Base-by-base conservation (phyloP, 345 rosid genomes). In the Salix exigua region DNA sequence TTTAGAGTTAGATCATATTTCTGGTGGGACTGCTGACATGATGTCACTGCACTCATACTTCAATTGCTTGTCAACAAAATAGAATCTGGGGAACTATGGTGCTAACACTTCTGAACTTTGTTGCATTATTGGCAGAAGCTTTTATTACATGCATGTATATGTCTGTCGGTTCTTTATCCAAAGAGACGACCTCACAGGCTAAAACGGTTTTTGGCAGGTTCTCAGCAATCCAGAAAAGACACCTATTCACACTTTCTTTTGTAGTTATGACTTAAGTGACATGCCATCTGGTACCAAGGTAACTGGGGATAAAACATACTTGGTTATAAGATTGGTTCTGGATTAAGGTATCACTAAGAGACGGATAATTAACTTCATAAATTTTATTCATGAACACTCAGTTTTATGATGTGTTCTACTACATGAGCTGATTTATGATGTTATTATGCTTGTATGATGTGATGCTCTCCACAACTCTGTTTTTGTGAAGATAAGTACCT, bases 221-320 rank as follows among this genome's bases (percentile, higher is more conserved):
- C 91, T 94, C 77, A 95, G 99, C 89, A 95, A 95, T 82, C 99
- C 99, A 46, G 99, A 95, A 83, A 93, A 91, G 87, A 95, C 97
- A 28, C 99, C 99, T 53, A 83, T 95, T 74, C 99, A 95, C 88
- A 95, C 92, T 37, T 93, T 91, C 87, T 83, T 93, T 72, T 95
- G 99, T 88, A 88, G 86, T 82, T 93, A 95, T 83, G 99, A 95
- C 87, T 82, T 95, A 85, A 93, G 86, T 79, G 96, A 91, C 89
- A 95, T 95, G 99, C 99, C 99, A 18, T 87, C 92, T 38, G 96
- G 97, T 66, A 88, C 92, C 61, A 91, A 91, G 83, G 95, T 91
- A 80, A 82, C 83, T 69, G 68, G 64, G 70, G 14, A 74, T 63
- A 37, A 62, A 4, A 64, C 6, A 73, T 17, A 26, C 68, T 58